Base-by-base conservation (phyloP, 352 stramenopile species). In the Phytopythium boreale region DNA sequence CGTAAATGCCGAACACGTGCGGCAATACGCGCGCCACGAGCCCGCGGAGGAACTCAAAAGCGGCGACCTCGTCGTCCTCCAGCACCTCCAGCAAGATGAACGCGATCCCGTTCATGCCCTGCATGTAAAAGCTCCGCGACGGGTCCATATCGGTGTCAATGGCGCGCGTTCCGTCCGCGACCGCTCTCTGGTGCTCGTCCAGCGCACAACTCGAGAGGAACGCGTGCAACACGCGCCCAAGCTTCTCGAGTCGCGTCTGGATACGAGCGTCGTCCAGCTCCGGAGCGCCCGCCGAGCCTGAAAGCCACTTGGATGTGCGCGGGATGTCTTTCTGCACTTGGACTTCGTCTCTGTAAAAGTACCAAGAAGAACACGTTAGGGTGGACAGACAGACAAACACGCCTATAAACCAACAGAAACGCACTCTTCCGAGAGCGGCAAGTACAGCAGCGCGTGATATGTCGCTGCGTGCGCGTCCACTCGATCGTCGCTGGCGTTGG, bases 291-390 rank as follows among this genome's bases (percentile, higher is more conserved):
- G 73, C 72, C 0, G 76, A 90, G 1, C 72, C 80, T 34, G 79
- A 72, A 19, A 95, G 65, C 87, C 87, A 95, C 50, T 88, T 84
- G n/a, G 70, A 75, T 12, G 84, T 93, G 10, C 87, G 84, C 29
- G 87, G 87, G 24, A 95, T 84, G 47, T 95, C 87, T 61, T 95
- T 95, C 27, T 90, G 73, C 0, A 95, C 74, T 64, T 95, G 87
- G 1, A 82, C 72, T 2, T 72, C 71, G 49, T 95, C 86, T 34
- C 82, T 91, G 47, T 3, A 19, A 12, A 34, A 15, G 24, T 7
- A 20, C n/a, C 22, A 34, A 22, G 63, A 59, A 39, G 12, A 57
- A 14, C 24, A 64, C 15, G 41, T 41, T 22, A 63, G 3, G 46
- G 60, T 1, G 6, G 39, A n/a, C 41, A 53, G 29, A 4, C 62